Evolutionary conservation across 1,284 basidiomycete species (phyloP), one percentile per base, ranked within the genome.

Genomic region (Cryptococcus sp.): DNA sequence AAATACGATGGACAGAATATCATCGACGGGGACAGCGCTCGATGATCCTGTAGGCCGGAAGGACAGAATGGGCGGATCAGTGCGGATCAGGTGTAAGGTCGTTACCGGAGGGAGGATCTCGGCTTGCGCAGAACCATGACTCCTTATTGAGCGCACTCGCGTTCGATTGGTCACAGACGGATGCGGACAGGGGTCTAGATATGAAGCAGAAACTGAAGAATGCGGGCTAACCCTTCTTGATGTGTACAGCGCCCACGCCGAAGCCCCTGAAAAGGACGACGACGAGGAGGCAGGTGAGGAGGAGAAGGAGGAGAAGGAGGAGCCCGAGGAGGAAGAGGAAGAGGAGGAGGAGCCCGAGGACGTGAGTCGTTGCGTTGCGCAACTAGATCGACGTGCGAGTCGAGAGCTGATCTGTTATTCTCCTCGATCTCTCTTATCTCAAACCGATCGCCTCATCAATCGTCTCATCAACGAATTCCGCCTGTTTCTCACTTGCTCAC

Each of bases 311-410:
- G 77, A 78, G 54, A 79, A 79, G 57, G 79, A 80, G 66, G 78
- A 80, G 57, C 30, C 30, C 30, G 30, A 35, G 30, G 30, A 35
- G 30, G 30, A 35, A 35, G 30, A 35, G 30, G 30, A 35, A 10
- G 78, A 87, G 60, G 84, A 83, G 63, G 86, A 87, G 64, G 89
- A 90, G 66, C 88, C 89, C 23, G 89, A 91, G 77, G 90, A 92
- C 76, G 90, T 91, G 70, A 73, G 88, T 85, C 3, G 25, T 25
- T 25, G 25, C 25, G 6, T 35, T 47, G 13, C 38, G 7, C 47
- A 1, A 23, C n/a, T 42, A 42, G 25, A 8, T 23, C 20, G 20
- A 47, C 40, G 25, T 46, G 22, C 27, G 19, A n/a, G 40, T 17
- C 41, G 22, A 35, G 30, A 19, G 42, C 49, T 22, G 19, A 22